Percentiles rank a stretch among this genome's conserved stretches.
These are phyloP conservation scores for Apiospora rasikravindrae DNA, from an alignment of 2,329 filamentous ascomycete genomes.

Conservation along the genomic window DNA sequence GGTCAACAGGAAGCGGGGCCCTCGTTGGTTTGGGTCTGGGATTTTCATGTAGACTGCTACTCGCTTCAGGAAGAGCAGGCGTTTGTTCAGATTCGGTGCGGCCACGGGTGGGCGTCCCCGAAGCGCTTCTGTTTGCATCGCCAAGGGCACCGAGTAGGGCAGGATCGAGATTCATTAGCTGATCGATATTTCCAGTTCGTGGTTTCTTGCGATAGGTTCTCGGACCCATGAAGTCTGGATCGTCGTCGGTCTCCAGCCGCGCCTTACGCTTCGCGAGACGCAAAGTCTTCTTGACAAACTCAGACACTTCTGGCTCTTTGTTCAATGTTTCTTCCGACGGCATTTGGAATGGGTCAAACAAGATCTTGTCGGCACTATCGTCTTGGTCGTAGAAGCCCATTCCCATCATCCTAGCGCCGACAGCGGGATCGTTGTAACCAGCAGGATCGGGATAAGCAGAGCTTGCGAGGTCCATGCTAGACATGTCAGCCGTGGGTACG, in stretches of 20 bases:
- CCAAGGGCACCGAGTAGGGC: conserved; percentile 49
- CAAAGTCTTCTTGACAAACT: conserved; percentile 60
- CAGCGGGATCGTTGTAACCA: conserved; percentile 52
- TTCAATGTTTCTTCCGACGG: conserved; percentile 52
- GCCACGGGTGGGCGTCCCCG: conserved; percentile 30
- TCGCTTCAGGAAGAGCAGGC: conserved; percentile 20
- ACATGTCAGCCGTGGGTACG: conserved; percentile 39
- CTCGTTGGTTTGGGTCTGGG: conserved; percentile 29
- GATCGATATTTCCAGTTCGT: conserved; percentile 41
- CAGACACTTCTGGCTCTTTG: conserved; percentile 54
- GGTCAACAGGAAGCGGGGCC: conserved; percentile 42
- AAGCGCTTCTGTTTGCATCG: conserved; percentile 26
- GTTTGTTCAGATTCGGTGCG: conserved; percentile 27
- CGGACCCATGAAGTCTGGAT: conserved; percentile 57
- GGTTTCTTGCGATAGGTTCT: conserved; percentile 51
- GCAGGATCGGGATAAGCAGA: conserved; percentile 37
- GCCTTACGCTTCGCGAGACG: conserved; percentile 59
- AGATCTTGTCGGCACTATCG: conserved; percentile 60
- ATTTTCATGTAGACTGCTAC: conserved; percentile 3
- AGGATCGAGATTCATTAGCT: conserved; percentile 56
- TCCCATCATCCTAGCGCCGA: conserved; percentile 58
- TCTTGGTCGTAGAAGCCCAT: conserved; percentile 67
- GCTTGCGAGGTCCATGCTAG: conserved; percentile 35
- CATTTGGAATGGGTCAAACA: conserved; percentile 64
- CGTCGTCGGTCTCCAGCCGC: conserved; percentile 56